Base-by-base conservation (phyloP, 768 basidiomycete species). In the Rhodotorula taiwanensis region DNA sequence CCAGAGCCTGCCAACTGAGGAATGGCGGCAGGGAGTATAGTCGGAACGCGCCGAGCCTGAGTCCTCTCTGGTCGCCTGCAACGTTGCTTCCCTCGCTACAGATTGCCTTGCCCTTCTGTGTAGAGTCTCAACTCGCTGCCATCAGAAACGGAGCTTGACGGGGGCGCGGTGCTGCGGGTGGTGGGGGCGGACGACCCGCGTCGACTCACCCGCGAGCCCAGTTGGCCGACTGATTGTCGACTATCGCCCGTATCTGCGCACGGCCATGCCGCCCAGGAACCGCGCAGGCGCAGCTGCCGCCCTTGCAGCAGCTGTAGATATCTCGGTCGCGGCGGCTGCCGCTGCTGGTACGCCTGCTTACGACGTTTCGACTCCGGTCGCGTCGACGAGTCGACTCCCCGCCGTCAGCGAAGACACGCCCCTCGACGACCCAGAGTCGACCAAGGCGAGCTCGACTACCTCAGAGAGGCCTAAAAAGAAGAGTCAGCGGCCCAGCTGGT, bases 401-500 rank as follows among this genome's bases (percentile, higher is more conserved):
- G 7, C 18, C 14, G 30, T n/a, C 2, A 18, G 34, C 52, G 52
- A 25, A 9, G 14, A 39, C 10, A 39, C 10, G 10, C 10, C 36
- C 3, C 25, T 2, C 25, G 52, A 28, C 7, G 52, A 42, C 36
- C 16, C 20, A 13, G 31, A 8, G n/a, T 10, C 23, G 34, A 34
- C 33, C 5, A 18, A 21, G 45, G 18, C 45, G 21, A 54, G 33
- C 34, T 15, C 23, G 10, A 52, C 33, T 16, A 34, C 34, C 1
- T 30, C 27, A 18, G 28, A 7, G 11, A 34, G 20, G 34, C 11
- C 20, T 23, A 50, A 49, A 28, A 62, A 62, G 54, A 62, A 55
- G 60, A 43, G 39, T 27, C 60, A 62, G 60, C 28, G 60, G 9
- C 60, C 60, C 5, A 55, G 53, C 23, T 62, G 60, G 60, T 62